phyloP scores from a whole-genome alignment of 371 early-diverging fungal genomes.

The Choanephora cucurbitarum region DNA sequence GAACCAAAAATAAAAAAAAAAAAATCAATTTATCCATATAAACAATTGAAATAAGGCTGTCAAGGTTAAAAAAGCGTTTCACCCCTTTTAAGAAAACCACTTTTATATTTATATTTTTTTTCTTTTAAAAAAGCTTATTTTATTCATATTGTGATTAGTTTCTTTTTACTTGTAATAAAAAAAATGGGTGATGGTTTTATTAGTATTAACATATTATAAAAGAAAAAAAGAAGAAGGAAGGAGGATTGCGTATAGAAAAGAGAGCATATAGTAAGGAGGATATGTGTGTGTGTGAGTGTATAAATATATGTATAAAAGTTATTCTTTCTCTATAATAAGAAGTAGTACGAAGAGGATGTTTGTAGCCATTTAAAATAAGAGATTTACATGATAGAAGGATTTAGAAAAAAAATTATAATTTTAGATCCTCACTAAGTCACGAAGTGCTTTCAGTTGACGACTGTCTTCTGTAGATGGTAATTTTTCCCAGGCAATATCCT shows the following conservation, averaged over 20 bases:
- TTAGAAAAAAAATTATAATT: background rate
- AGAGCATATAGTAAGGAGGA: background rate
- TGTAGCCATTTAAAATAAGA: background rate
- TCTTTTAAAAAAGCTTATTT: background rate
- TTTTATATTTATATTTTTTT: too few relatives aligned
- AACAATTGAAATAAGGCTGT: background rate
- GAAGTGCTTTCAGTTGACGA: conserved; percentile 46
- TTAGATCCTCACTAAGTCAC: conserved; percentile 34
- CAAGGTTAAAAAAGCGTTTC: background rate
- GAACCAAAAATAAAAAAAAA: background rate
- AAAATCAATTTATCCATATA: background rate
- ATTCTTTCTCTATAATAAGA: conserved; percentile 1
- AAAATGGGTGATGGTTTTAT: too few relatives aligned
- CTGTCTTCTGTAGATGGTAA: conserved; percentile 51
- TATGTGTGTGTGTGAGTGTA: background rate
- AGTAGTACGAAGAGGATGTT: background rate
- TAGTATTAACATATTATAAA: background rate
- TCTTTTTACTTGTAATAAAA: background rate
- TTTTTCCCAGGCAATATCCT: conserved; percentile 50
- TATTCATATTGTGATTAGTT: background rate
- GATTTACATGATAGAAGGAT: background rate
- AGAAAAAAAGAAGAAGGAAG: background rate
- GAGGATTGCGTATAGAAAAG: background rate
- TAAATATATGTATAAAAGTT: background rate
- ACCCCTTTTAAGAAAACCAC: background rate